phyloP scores from a whole-genome alignment of 1,139 yeast genomes.

The Suhomyces anneliseae region DNA sequence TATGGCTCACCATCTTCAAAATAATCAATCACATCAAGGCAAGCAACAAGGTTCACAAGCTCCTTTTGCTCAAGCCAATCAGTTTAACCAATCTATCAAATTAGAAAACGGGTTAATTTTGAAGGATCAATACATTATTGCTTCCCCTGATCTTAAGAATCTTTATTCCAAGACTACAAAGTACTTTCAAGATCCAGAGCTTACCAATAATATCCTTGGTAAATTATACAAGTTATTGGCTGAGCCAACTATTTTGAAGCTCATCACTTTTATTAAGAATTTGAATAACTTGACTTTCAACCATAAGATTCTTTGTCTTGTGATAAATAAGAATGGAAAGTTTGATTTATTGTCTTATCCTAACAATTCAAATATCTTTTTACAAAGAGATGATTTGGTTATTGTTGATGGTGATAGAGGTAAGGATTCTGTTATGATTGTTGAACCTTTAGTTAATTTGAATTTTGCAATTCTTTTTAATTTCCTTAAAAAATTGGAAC shows the following conservation, averaged over 20 bases:
- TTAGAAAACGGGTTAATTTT: constrained; percentile 59
- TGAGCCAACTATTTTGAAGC: constrained; percentile 32
- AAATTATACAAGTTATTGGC: constrained; percentile 33
- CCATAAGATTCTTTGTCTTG: constrained; percentile 47
- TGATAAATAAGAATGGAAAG: constrained; percentile 57
- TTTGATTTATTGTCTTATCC: constrained; percentile 51
- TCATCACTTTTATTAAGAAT: constrained; percentile 43
- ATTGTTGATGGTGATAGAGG: constrained; percentile 55
- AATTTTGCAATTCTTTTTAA: constrained; percentile 73
- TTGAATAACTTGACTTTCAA: constrained; percentile 45
- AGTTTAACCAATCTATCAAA: constrained; percentile 24
- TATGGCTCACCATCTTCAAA: constrained; percentile 11
- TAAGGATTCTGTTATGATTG: constrained; percentile 51
- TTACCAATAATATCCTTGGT: constrained; percentile 35
- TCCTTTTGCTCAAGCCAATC: constrained; percentile 3
- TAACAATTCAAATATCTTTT: constrained; percentile 50
- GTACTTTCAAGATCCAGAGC: constrained; percentile 46
- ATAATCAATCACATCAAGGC: constrained; percentile 2
- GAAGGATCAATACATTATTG: constrained; percentile 51
- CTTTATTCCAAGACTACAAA: constrained; percentile 44
- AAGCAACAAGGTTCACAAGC: constrained; percentile 1
- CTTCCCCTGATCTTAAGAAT: constrained; percentile 49
- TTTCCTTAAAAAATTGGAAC: constrained; percentile 74
- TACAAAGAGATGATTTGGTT: constrained; percentile 49
- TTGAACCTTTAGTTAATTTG: constrained; percentile 44